phyloP scores from a whole-genome alignment of 495 filamentous ascomycete genomes.

The Chaetomium fimeti region DNA sequence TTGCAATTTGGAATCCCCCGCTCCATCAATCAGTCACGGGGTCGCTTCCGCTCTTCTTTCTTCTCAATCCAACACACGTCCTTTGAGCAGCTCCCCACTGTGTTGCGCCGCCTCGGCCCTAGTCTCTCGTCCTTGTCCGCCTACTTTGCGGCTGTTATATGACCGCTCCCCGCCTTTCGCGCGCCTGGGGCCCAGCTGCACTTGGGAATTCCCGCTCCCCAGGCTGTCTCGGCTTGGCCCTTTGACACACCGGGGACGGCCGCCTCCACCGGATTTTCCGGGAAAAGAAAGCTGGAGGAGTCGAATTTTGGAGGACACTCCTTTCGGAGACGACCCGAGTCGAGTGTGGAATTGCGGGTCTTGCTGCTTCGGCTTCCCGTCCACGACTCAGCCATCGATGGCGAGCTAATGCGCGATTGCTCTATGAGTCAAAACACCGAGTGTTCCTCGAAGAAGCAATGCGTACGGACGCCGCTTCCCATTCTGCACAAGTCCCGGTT shows the following conservation, averaged over 20 bases:
- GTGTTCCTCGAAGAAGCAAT: constrained; percentile 45
- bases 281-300: constrained; percentile 4
- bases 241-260: constrained; percentile 17
- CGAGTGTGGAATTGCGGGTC: background rate
- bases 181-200: constrained; percentile 25
- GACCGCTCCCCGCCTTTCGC: constrained; percentile 23
- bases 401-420: constrained; percentile 31
- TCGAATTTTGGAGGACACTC: background rate
- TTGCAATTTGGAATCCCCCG: constrained; percentile 35
- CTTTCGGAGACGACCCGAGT: background rate
- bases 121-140: constrained; percentile 23
- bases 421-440: constrained; percentile 32
- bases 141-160: constrained; percentile 38
- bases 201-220: constrained; percentile 27
- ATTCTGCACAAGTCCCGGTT: constrained; percentile 41
- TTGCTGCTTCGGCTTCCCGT: background rate
- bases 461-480: constrained; percentile 43
- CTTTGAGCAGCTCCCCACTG: constrained; percentile 26
- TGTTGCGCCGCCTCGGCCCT: constrained; percentile 18
- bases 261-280: constrained; percentile 12
- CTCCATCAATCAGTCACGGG: constrained; percentile 39
- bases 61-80: constrained; percentile 20
- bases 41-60: constrained; percentile 32
- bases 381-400: constrained; percentile 31
- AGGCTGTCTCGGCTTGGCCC: constrained; percentile 15